Evolutionary conservation across 2,329 filamentous ascomycete genomes (phyloP), one percentile per base, ranked within the genome.

Genomic region (Alternaria infectoria): DNA sequence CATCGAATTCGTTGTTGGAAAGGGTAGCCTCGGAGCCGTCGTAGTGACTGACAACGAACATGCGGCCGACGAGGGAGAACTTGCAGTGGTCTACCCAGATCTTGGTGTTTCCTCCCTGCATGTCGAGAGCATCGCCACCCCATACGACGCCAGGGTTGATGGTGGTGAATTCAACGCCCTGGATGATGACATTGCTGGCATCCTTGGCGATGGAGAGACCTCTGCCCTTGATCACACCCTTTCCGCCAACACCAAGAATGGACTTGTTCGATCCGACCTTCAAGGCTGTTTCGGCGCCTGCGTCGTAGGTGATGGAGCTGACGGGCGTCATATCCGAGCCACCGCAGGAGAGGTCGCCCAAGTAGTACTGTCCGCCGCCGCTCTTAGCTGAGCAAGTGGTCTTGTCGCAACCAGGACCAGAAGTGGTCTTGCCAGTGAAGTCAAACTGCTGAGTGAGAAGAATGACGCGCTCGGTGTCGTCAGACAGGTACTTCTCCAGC

Each of bases 1-100:
- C 83, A 57, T 85, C 78, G 62, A 85, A 80, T 40, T 82, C 81
- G 68, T 76, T 82, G 78, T 85, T 85, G 10, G 82, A 83, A 52
- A 85, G 77, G 2, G 83, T 84, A 1, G 84, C 77, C 52, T 77
- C 78, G 17, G 78, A 75, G 26, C 75, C 77, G 6, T 74, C 64
- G 26, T 66, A 66, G 47, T 76, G 75, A 9, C 80, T 74, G 59
- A 81, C 79, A 51, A 83, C 74, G 68, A 83, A 79, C 75, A 84
- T 82, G 57, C 83, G 81, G 8, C 82, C 83, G 52, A 84, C 79
- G 19, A 81, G 74, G 4, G 81, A 82, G 66, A 82, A 74, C 62
- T 81, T 83, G 72, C 69, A 69, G 63, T 75, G 72, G 47, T 81
- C 79, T 23, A 80, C 77, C 79, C 79, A 81, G 54, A 81, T 69